phyloP scores from a whole-genome alignment of 2,329 filamentous ascomycete genomes.

The Annulohypoxylon truncatum region DNA sequence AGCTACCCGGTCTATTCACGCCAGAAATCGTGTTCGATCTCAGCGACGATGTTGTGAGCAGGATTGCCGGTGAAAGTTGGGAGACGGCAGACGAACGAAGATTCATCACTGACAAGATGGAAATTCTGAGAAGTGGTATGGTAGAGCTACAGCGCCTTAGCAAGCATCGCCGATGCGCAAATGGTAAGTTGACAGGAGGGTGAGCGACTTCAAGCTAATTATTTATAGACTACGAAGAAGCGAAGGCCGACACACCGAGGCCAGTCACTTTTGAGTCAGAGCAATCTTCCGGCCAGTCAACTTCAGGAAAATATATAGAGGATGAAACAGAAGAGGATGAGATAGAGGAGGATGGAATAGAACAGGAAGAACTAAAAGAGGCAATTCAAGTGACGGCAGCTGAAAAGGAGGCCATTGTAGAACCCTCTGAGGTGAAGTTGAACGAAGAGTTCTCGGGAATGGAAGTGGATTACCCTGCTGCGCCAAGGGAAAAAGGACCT shows the following conservation, averaged over 20 bases:
- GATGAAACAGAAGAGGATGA: no score
- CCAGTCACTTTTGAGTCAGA: not conserved
- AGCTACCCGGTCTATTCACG: slow-evolving; percentile 40
- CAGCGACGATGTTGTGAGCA: slow-evolving; percentile 24
- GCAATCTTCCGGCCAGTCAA: not conserved
- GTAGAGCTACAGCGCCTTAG: slow-evolving; percentile 25
- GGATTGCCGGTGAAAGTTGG: slow-evolving; percentile 36
- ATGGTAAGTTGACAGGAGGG: slow-evolving; percentile 9
- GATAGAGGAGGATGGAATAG: no score
- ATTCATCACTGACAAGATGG: slow-evolving; percentile 36
- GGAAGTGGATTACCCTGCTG: no score
- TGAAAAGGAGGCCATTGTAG: no score
- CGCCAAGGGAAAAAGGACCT: no score
- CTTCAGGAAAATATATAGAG: no score
- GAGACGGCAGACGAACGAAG: slow-evolving; percentile 29
- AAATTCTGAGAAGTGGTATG: slow-evolving; percentile 30
- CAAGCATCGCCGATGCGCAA: slow-evolving; percentile 17
- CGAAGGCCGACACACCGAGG: not conserved
- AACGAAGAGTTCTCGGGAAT: no score
- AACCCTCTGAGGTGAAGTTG: no score
- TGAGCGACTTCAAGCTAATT: not conserved
- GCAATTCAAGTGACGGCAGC: no score
- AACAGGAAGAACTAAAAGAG: no score
- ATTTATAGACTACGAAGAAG: not conserved
- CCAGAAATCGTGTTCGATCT: slow-evolving; percentile 37